Base-by-base conservation (phyloP, 1,139 yeast genomes). In the Kodamaea fungicola region DNA sequence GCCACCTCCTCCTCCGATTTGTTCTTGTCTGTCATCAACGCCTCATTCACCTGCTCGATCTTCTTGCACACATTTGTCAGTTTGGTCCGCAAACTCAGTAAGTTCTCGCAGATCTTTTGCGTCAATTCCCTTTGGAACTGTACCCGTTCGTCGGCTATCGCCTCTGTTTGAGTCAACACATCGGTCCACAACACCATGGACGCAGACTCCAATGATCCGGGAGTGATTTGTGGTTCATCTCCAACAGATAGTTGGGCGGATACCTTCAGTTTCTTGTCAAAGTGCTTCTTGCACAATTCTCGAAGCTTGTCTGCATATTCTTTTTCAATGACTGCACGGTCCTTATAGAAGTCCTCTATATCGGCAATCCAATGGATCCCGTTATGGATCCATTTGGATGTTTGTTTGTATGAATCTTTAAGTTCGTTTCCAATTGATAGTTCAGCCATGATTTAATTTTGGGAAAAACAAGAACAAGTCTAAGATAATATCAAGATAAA, bases 131-230 rank as follows among this genome's bases (percentile, higher is more conserved):
- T 65, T n/a, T 84, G 71, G 34, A 90, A 71, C 33, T 71, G 62
- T 26, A 61, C 57, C 50, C 79, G 80, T 52, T 87, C 95, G 37
- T 74, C 77, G 22, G 96, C 84, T 32, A 87, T 76, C 22, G 74
- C 69, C 57, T 90, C 97, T 0, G 97, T 87, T 55, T 88, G 95
- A 5, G 87, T 76, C 43, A 92, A 70, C 9, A 92, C 78, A 47
- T 88, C 95, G 33, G 80, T 86, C 98, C 98, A 92, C 4, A 95
- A 78, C n/a, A 88, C 96, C 46, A 90, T 64, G n/a, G 88, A 75
- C 0, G 97, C 96, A 46, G 87, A 77, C 55, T 94, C 98, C 36
- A 92, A 67, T 0, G 97, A 89, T 0, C 99, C 98, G 0, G 98
- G 97, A 0, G 99, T 92, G 38, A 87, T 76, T 32, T 80, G 77